Evolutionary conservation across 2,329 filamentous ascomycete genomes (phyloP).

Genomic region (Zasmidium cellare): DNA sequence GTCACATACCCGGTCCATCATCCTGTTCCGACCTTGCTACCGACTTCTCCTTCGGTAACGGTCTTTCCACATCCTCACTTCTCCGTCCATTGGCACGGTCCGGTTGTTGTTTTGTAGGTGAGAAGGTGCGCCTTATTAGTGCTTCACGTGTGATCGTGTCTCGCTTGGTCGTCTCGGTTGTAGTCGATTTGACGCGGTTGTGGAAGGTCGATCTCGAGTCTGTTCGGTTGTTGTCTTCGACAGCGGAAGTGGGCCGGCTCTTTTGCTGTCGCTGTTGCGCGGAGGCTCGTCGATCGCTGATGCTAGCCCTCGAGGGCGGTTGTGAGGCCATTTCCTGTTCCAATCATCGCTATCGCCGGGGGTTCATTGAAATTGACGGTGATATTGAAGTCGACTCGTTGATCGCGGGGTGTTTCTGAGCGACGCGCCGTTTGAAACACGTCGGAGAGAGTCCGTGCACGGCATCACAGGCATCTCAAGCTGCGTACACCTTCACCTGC

Average conservation of each 20-base stretch:
- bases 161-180: constrained; percentile 20
- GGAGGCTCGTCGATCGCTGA: constrained; percentile 30
- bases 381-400: background rate
- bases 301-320: constrained; percentile 26
- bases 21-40: constrained; percentile 7
- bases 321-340: constrained; percentile 26
- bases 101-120: constrained; percentile 18
- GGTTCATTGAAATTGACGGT: background rate
- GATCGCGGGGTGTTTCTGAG: constrained; percentile 7
- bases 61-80: constrained; percentile 20
- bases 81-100: constrained; percentile 12
- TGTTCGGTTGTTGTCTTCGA: constrained; percentile 15
- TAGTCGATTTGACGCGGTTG: constrained; percentile 19
- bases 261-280: constrained; percentile 27
- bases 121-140: constrained; percentile 21
- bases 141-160: constrained; percentile 20
- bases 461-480: background rate
- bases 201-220: constrained; percentile 18
- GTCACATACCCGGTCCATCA: constrained; percentile 22
- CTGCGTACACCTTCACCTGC: background rate
- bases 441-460: background rate
- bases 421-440: background rate
- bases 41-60: constrained; percentile 16
- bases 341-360: constrained; percentile 14
- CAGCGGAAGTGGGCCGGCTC: constrained; percentile 26